A percentile compares a stretch with the other conserved stretches of the same genome.
Evolutionary conservation across 2,329 filamentous ascomycete species (phyloP).

Genomic region (Madurella mycetomatis): DNA sequence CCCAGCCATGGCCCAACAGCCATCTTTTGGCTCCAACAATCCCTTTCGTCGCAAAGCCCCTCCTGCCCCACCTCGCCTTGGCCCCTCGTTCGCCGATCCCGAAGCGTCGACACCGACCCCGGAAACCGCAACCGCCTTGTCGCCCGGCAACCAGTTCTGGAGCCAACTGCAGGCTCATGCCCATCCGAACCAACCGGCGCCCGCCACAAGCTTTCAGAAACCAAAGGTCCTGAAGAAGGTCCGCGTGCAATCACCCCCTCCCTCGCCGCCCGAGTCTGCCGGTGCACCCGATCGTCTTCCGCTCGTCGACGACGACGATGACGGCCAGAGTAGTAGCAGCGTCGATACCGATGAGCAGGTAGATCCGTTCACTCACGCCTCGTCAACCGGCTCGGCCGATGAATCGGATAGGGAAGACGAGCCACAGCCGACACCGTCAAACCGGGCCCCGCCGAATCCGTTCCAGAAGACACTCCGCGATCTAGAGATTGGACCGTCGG

Average conservation of each 20-base stretch:
- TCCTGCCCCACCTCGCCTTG: conserved; percentile 23
- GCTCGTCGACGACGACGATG: conserved; percentile 29
- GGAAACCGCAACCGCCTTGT: conserved; percentile 23
- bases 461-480: conserved; percentile 55
- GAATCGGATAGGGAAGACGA: conserved; percentile 27
- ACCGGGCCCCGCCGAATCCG: conserved; percentile 43
- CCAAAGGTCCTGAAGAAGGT: conserved; percentile 62
- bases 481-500: conserved; percentile 37
- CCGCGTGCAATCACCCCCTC: conserved; percentile 60
- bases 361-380: conserved; percentile 32
- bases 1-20: conserved; percentile 33
- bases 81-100: conserved; percentile 18
- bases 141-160: conserved; percentile 30
- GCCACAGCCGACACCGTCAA: conserved; percentile 25
- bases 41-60: conserved; percentile 47
- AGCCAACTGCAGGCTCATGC: conserved; percentile 29
- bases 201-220: conserved; percentile 35
- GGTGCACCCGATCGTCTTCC: conserved; percentile 31
- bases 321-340: conserved; percentile 23
- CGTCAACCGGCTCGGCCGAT: conserved; percentile 25
- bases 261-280: conserved; percentile 53
- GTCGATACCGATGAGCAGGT: conserved; percentile 27
- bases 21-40: conserved; percentile 43
- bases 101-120: conserved; percentile 11
- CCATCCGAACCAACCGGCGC: conserved; percentile 32